Evolutionary conservation across 495 filamentous ascomycete genomes (phyloP).

Genomic region (Zalerion maritima): DNA sequence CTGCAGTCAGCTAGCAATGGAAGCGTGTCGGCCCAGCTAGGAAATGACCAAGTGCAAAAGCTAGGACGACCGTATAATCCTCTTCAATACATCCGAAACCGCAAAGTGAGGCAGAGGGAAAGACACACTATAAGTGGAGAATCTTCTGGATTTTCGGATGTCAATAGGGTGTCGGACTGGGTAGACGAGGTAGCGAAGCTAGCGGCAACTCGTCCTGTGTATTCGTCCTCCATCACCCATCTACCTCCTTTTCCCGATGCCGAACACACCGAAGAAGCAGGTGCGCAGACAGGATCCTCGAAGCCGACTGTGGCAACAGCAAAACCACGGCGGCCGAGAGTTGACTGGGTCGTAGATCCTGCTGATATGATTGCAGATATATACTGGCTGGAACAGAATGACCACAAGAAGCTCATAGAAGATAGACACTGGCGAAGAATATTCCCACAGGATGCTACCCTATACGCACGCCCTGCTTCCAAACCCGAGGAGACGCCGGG

Average conservation of each 20-base stretch:
- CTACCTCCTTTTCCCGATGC: constrained; percentile 42
- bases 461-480: constrained; percentile 5
- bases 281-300: constrained; percentile 19
- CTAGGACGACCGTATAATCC: constrained; percentile 66
- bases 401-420: constrained; percentile 61
- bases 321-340: constrained; percentile 47
- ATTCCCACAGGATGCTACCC: constrained; percentile 33
- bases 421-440: constrained; percentile 56
- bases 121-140: constrained; percentile 54
- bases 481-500: constrained; percentile 5
- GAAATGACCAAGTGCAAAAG: constrained; percentile 5
- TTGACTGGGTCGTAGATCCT: constrained; percentile 69
- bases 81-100: constrained; percentile 73
- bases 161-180: constrained; percentile 56
- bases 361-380: constrained; percentile 73
- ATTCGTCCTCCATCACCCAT: constrained; percentile 3
- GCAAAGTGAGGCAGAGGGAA: constrained; percentile 62
- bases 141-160: constrained; percentile 61
- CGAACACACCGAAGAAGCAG: constrained; percentile 12
- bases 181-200: constrained; percentile 49
- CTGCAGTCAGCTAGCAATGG: constrained; percentile 16
- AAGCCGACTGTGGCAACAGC: constrained; percentile 13
- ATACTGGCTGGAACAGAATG: constrained; percentile 66
- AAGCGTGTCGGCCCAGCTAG: constrained; percentile 6
- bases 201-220: constrained; percentile 18